phyloP scores from a whole-genome alignment of 306 rosid species.

The Trichosanthes cucumerina region DNA sequence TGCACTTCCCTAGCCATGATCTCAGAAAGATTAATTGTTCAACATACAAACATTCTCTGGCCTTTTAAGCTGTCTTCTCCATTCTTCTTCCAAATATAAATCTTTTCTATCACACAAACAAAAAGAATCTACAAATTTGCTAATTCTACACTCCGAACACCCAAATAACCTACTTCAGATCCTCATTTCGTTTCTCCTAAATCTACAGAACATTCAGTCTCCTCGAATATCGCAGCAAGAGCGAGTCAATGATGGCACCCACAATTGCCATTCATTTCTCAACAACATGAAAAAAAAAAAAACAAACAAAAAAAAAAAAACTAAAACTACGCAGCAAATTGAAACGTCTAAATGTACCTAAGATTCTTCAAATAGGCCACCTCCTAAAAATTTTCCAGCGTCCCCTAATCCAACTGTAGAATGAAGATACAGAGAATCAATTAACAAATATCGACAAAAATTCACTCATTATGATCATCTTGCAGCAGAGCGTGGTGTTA shows the following conservation, averaged over 20 bases:
- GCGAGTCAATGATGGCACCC: neutral
- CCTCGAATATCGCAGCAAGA: neutral
- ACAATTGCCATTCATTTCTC: neutral
- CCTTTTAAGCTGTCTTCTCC: conserved; percentile 3
- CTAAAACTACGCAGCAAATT: neutral
- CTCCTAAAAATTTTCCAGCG: neutral
- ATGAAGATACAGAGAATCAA: neutral
- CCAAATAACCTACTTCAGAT: neutral
- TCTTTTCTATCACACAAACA: neutral
- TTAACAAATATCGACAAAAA: neutral
- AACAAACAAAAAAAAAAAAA: neutral
- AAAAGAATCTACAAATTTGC: neutral
- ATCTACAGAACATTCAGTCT: neutral
- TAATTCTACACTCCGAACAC: neutral
- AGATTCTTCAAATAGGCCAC: neutral
- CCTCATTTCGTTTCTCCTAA: neutral
- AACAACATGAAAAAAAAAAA: neutral
- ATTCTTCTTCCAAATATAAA: neutral
- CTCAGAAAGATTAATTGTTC: neutral
- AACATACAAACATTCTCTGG: conserved; percentile 18
- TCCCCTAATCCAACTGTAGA: neutral
- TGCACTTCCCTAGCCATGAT: conserved; percentile 59
- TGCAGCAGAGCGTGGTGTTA: neutral
- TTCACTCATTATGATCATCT: neutral
- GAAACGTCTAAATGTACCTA: neutral